phyloP scores from a whole-genome alignment of 306 rosid species.

The Carpinus viminea region DNA sequence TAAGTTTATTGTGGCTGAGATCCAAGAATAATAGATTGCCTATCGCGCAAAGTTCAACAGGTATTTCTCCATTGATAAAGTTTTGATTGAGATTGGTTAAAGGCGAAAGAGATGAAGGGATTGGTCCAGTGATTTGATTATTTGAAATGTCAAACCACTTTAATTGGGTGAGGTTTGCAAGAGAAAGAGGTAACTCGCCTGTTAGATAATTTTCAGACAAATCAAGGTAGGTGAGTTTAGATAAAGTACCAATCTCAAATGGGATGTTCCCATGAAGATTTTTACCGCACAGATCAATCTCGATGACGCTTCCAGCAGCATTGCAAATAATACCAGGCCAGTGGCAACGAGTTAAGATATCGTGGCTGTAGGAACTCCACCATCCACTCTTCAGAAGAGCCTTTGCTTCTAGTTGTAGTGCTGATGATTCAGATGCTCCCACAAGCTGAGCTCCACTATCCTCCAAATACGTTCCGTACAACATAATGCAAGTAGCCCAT shows the following conservation, averaged over 20 bases:
- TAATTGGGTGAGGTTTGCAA: background rate
- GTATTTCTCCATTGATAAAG: background rate
- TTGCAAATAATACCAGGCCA: too few species aligned
- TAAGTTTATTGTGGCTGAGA: background rate
- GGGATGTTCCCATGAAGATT: background rate
- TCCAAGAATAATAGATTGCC: background rate
- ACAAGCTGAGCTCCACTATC: too few species aligned
- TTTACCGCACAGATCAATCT: background rate
- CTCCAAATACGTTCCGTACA: too few species aligned
- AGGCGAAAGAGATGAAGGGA: background rate
- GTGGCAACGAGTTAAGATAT: too few species aligned
- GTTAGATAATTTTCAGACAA: background rate
- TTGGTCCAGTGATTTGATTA: background rate
- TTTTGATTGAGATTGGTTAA: background rate
- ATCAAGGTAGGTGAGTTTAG: conserved; percentile 18
- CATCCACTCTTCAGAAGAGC: too few species aligned
- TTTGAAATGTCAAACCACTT: background rate
- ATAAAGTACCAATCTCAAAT: background rate
- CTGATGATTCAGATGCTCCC: too few species aligned
- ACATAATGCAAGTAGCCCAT: too few species aligned
- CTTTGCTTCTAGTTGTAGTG: too few species aligned
- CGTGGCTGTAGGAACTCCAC: too few species aligned
- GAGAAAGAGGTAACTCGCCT: background rate
- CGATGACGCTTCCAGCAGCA: too few species aligned
- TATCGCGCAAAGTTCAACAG: background rate